Base-by-base conservation (phyloP, 306 rosid genomes). In the Astragalus glycyphyllos region DNA sequence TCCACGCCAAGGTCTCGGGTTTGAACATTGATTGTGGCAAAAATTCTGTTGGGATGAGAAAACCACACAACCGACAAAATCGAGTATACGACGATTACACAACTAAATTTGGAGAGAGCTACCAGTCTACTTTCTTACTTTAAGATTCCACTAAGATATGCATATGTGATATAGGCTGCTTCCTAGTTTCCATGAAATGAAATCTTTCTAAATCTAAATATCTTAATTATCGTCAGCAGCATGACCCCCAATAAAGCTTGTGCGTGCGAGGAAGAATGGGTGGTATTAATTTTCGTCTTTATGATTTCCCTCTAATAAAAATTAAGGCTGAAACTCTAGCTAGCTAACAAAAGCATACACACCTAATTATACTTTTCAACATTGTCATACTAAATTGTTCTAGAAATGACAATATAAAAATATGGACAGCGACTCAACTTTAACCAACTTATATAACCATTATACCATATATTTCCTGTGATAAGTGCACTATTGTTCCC, bases 401-500 rank as follows among this genome's bases (percentile, higher is more conserved):
- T 12, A 76, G 69, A 77, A 42, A 60, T 56, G 62, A 16, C 23
- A 6, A 59, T 12, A 32, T 35, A 34, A 15, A 38, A 20, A 35
- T 16, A 11, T 3, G 26, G 26, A 40, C 38, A 42, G 44, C 37
- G 2, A 44, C 47, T 44, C 0, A 48, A 17, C 15, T 72, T 80
- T 58, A 65, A 78, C 80, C 3, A 76, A 60, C 58, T 65, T 60
- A 10, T 31, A 15, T 57, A 4, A 79, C 8, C 31, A 26, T 26
- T 26, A 26, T 26, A 26, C 31, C 31, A 26, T 26, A 26, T 71
- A 57, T 47, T 79, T 58, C 8, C 66, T 35, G 16, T 73, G 80
- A 77, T 77, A 77, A 68, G 64, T 40, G 72, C 76, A 17, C 42
- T 61, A 35, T n/a, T 47, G 59, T 53, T 61, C 37, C 47, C 37